Conservation (phyloP, 2,329 filamentous ascomycete species). For the Sporothrix sp. region DNA sequence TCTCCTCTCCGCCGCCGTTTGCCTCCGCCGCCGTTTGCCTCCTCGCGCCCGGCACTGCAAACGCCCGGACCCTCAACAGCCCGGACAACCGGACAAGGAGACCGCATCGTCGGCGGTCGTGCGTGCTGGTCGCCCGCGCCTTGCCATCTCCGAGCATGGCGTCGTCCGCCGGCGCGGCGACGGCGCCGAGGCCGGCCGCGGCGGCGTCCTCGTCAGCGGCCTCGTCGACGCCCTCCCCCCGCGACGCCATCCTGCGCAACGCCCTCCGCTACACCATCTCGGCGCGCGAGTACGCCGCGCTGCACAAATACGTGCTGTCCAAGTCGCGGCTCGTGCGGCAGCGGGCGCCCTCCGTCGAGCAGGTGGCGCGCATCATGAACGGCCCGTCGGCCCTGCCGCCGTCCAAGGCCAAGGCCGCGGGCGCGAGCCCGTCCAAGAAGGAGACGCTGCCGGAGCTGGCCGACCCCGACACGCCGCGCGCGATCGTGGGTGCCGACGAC, state of each 20-base stretch:
- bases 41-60: too few species aligned
- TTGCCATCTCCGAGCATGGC: constrained; percentile 8
- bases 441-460: constrained; percentile 16
- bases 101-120: too few species aligned
- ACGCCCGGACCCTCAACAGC: too few species aligned
- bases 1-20: too few species aligned
- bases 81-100: too few species aligned
- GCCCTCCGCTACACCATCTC: constrained; percentile 79
- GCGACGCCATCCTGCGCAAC: constrained; percentile 71
- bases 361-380: constrained; percentile 46
- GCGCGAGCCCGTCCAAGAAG: constrained; percentile 20
- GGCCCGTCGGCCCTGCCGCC: constrained; percentile 23
- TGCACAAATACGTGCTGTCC: constrained; percentile 76
- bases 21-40: too few species aligned
- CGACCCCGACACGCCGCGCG: constrained; percentile 10
- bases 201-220: constrained; percentile 16
- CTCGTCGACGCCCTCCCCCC: too few species aligned
- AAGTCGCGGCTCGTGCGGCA: constrained; percentile 51
- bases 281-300: constrained; percentile 71
- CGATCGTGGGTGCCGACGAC: constrained; percentile 40
- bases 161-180: constrained; percentile 13
- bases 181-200: constrained; percentile 12
- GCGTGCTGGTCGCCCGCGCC: too few species aligned
- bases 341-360: constrained; percentile 45
- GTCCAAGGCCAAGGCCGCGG: constrained; percentile 10